Evolutionary conservation across 352 stramenopile genomes (phyloP), one percentile per base, ranked within the genome.

Genomic region (Globisporangium viniferum): DNA sequence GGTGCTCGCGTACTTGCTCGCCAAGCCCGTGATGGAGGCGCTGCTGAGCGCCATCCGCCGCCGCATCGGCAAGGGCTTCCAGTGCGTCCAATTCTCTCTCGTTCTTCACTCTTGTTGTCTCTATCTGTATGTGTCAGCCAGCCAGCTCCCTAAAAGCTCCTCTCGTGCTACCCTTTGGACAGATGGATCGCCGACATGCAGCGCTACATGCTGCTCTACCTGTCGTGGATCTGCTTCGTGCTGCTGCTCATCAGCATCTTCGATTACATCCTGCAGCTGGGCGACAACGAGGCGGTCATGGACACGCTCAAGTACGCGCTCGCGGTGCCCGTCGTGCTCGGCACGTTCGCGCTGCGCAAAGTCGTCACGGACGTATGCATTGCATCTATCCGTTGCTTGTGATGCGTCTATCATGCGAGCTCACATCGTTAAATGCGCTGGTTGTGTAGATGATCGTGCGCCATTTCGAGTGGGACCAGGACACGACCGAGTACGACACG

Each of bases 131-230:
- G 3, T 51, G 24, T 64, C 33, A n/a, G 53, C n/a, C 33, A n/a
- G 53, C n/a, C 20, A 51, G 18, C 14, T 58, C 24, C 36, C 53
- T 35, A 3, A 33, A 27, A 18, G 15, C 5, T 1, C 44, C 44
- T 14, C 41, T 14, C 2, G 31, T 51, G 33, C 3, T 14, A 46
- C 7, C 12, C 12, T 46, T 46, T 20, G 22, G 14, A 12, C 54
- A 89, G 81, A 72, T 94, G 84, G 86, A 82, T 95, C 67, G 76
- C 73, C 14, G 88, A 95, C 69, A 81, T 95, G 48, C 80, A 94
- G 56, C 84, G 82, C 59, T 86, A 91, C 71, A 80, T 95, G 75
- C 57, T 90, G n/a, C 75, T 77, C 20, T 90, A 91, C 67, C 69
- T 95, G 15, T 90, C 86, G 76, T 93, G 86, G 82, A 77, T 89